phyloP scores from a whole-genome alignment of 176 grass and related monocot genomes.

The Lolium multiflorum region DNA sequence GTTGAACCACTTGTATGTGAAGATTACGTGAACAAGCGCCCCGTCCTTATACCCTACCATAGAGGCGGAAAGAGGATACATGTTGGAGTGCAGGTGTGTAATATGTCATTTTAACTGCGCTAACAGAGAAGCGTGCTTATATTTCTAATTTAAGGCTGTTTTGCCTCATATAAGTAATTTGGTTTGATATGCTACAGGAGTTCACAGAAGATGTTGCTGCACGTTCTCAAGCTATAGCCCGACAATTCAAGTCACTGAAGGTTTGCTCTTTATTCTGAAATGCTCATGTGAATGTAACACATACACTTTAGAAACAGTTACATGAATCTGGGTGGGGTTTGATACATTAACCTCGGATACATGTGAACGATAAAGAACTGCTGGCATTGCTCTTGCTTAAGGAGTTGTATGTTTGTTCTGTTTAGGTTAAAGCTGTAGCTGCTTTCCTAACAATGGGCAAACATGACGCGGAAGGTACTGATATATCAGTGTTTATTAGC shows the following conservation, averaged over 20 bases:
- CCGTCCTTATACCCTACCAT: constrained; percentile 93
- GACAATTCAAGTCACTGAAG: constrained; percentile 70
- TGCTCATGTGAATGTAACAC: constrained; percentile 14
- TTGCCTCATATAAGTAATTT: constrained; percentile 37
- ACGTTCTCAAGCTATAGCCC: constrained; percentile 59
- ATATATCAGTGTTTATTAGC: constrained; percentile 19
- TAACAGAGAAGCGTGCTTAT: constrained; percentile 13
- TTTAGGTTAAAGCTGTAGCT: constrained; percentile 86
- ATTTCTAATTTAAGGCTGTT: constrained; percentile 31
- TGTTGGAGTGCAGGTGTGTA: constrained; percentile 83
- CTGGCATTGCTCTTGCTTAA: constrained; percentile 4
- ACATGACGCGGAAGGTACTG: constrained; percentile 70
- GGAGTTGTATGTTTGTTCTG: constrained; percentile 31
- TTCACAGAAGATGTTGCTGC: constrained; percentile 74
- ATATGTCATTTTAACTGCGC: constrained; percentile 35
- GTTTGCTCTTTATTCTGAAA: constrained; percentile 19
- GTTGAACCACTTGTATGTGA: constrained; percentile 98
- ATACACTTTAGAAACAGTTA: constrained; percentile 2
- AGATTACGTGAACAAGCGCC: constrained; percentile 78
- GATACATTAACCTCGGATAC: constrained; percentile 4
- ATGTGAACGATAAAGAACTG: constrained; percentile 29
- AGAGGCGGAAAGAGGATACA: constrained; percentile 96
- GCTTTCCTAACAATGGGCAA: constrained; percentile 73
- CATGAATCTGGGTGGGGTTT: constrained; percentile 29
- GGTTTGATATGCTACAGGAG: constrained; percentile 63